Base-by-base conservation (phyloP, 1,139 yeast genomes). In the Suhomyces chickasaworum region DNA sequence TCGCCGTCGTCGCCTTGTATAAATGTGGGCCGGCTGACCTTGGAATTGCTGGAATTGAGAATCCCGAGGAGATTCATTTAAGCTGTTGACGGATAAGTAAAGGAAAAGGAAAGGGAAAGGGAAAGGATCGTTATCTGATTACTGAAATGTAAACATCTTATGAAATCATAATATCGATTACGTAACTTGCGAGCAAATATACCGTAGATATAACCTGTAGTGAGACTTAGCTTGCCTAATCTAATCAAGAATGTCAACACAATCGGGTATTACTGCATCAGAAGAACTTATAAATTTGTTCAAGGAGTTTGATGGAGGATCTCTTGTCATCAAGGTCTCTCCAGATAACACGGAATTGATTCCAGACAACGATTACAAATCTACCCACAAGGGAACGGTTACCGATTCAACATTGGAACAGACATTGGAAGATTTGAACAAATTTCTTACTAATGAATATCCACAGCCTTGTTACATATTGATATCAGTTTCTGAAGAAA, bases 201-300 rank as follows among this genome's bases (percentile, higher is more conserved):
- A n/a, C n/a, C n/a, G n/a, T n/a, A n/a, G n/a, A n/a, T n/a, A n/a
- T n/a, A n/a, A n/a, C n/a, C n/a, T n/a, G n/a, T n/a, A n/a, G n/a
- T n/a, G n/a, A n/a, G n/a, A n/a, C n/a, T n/a, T n/a, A n/a, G n/a
- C n/a, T n/a, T n/a, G n/a, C n/a, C n/a, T n/a, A n/a, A n/a, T n/a
- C n/a, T 18, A 18, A 33, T 21, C 20, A 20, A 15, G 20, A 21
- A 83, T 85, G 91, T 83, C 91, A 0, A 80, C 81, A 35, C 86
- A 83, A 64, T 84, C 90, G 10, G 91, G 91, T 48, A 86, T 86
- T 42, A 63, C 74, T 2, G 80, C 86, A 15, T 73, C 79, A 30
- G 64, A 65, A 41, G 70, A 65, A n/a, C 66, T 81, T 13, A 52
- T 77, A 20, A 61, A 61, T 1, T 52, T 70, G 18, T 66, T 66